Percentiles rank a stretch among this genome's conserved stretches.
Evolutionary conservation across 1,284 basidiomycete species (phyloP).

Genomic region (Boletus semigastroideus): DNA sequence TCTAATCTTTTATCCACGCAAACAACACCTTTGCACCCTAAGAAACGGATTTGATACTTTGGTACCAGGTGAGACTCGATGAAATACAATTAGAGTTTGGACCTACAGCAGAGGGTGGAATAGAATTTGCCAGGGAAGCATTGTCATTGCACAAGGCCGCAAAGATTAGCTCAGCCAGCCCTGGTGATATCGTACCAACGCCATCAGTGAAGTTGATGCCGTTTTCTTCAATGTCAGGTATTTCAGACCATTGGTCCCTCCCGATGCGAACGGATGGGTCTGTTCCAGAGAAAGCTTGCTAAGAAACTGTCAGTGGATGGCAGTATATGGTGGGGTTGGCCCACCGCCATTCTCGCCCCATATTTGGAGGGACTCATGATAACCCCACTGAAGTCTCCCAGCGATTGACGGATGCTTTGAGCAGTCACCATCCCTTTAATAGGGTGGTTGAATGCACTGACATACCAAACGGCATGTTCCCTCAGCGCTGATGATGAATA

Average conservation of each 20-base stretch:
- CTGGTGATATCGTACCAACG: constrained; percentile 68
- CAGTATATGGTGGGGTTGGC: constrained; percentile 1
- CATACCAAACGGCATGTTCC: constrained; percentile 77
- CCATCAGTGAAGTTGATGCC: constrained; percentile 69
- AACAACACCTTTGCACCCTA: constrained; percentile 77
- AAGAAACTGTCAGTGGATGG: constrained; percentile 8
- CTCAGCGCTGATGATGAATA: constrained; percentile 72
- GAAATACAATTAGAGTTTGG: no score
- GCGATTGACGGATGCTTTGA: constrained; percentile 52
- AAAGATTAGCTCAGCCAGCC: constrained; percentile 61
- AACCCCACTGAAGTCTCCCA: constrained; percentile 65
- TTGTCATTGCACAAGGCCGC: constrained; percentile 46
- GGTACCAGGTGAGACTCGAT: background rate
- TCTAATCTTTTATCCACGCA: constrained; percentile 55
- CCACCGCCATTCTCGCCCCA: constrained; percentile 70
- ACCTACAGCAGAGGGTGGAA: constrained; percentile 62
- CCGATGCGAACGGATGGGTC: constrained; percentile 63
- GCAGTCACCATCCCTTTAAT: constrained; percentile 47
- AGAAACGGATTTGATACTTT: constrained; percentile 73
- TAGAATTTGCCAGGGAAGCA: constrained; percentile 29
- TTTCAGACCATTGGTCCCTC: constrained; percentile 57
- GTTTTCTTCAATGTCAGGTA: constrained; percentile 50
- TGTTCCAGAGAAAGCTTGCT: constrained; percentile 80
- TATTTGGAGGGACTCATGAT: constrained; percentile 69
- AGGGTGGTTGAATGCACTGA: constrained; percentile 56